These are phyloP conservation scores for Xylaria nigripes DNA, from an alignment of 495 filamentous ascomycete species.

Conservation along the genomic window DNA sequence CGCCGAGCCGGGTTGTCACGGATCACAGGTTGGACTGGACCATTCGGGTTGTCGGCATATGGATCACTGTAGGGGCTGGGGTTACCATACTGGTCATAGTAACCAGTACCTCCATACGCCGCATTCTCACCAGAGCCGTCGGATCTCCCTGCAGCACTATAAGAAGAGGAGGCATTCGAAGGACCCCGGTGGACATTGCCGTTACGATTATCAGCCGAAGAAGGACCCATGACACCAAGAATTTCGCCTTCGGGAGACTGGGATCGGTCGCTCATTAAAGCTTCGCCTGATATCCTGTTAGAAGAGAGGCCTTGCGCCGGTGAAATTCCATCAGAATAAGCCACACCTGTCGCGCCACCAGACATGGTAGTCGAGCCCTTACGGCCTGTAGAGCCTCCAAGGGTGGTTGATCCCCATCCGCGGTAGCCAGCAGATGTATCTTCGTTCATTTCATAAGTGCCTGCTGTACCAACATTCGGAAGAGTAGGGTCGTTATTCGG, in stretches of 20 bases:
- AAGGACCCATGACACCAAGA: constrained; percentile 62
- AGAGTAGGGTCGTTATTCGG: constrained; percentile 86
- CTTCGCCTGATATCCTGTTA: constrained; percentile 65
- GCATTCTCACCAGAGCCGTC: constrained; percentile 72
- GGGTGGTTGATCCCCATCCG: constrained; percentile 84
- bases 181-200: constrained; percentile 76
- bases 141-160: constrained; percentile 74
- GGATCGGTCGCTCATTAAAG: constrained; percentile 51
- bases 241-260: constrained; percentile 61
- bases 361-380: constrained; percentile 86
- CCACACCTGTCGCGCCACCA: constrained; percentile 54
- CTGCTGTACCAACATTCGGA: constrained; percentile 53
- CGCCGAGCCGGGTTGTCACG: constrained; percentile 85
- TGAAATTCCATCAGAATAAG: constrained; percentile 70
- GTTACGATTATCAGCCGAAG: constrained; percentile 52
- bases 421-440: constrained; percentile 72
- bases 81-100: constrained; percentile 47
- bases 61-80: constrained; percentile 41
- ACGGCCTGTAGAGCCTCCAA: constrained; percentile 59
- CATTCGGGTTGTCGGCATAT: constrained; percentile 32
- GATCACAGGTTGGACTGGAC: constrained; percentile 64
- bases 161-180: constrained; percentile 93
- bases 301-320: constrained; percentile 62
- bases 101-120: constrained; percentile 39
- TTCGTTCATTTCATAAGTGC: constrained; percentile 58